A percentile compares a stretch with the other conserved stretches of the same genome.
Evolutionary conservation across 495 filamentous ascomycete species (phyloP).

Genomic region (Rostrohypoxylon terebratum): DNA sequence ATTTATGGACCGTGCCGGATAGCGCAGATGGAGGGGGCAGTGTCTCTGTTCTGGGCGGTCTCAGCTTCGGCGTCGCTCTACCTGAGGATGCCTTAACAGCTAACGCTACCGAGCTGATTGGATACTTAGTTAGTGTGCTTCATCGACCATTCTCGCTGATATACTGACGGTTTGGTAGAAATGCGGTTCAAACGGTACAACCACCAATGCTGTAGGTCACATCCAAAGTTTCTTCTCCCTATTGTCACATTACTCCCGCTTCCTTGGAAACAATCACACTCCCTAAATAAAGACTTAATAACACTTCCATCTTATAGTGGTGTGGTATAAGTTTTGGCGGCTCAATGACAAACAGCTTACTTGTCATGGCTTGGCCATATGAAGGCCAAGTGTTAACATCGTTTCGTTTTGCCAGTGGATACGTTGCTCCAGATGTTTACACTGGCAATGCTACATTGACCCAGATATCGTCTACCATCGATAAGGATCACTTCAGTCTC

Average conservation of each 20-base stretch:
- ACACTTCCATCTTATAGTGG: conserved; percentile 48
- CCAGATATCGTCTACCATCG: conserved; percentile 68
- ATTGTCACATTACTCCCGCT: no score
- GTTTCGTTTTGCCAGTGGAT: conserved; percentile 68
- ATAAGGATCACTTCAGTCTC: conserved; percentile 64
- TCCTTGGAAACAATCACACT: no score
- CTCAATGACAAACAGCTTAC: conserved; percentile 68
- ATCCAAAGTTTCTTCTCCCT: no score
- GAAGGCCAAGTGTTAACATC: conserved; percentile 64
- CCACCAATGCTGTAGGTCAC: conserved; percentile 47
- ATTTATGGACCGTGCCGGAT: conserved; percentile 47
- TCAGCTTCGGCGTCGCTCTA: conserved; percentile 63
- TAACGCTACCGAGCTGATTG: conserved; percentile 63
- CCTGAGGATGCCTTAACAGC: conserved; percentile 55
- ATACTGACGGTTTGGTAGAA: conserved; percentile 35
- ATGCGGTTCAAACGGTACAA: conserved; percentile 39
- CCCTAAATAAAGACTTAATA: no score
- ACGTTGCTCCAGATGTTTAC: conserved; percentile 67
- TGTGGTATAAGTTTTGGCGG: conserved; percentile 68
- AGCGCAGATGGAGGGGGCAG: conserved; percentile 30
- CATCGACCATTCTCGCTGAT: conserved; percentile 19
- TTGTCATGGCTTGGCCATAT: conserved; percentile 69
- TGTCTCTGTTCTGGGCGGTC: conserved; percentile 48
- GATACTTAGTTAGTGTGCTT: conserved; percentile 50
- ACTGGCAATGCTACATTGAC: conserved; percentile 68